A percentile compares a stretch with the other conserved stretches of the same genome.
These are phyloP conservation scores for Boletus subcaerulescens DNA, from an alignment of 768 basidiomycete genomes.

Conservation along the genomic window DNA sequence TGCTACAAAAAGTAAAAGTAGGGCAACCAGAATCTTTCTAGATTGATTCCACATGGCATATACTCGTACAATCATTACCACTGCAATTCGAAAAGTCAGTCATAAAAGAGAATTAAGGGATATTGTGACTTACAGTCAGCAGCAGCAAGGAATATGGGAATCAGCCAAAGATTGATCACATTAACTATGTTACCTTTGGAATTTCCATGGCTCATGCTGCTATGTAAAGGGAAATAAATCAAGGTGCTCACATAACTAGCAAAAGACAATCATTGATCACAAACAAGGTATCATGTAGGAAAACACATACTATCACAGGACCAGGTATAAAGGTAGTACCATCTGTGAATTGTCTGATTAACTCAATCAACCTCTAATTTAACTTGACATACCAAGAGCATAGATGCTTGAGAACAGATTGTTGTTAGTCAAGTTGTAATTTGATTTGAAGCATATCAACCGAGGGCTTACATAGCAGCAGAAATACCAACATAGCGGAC, in stretches of 20 bases:
- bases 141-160: background rate
- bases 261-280: background rate
- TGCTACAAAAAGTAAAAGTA: no score
- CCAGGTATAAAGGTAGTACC: background rate
- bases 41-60: no score
- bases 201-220: background rate
- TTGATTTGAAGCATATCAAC: no score
- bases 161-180: background rate
- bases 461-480: background rate
- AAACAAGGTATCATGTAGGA: background rate
- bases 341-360: background rate
- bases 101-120: no score
- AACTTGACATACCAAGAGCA: background rate
- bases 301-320: background rate
- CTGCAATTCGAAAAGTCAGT: no score
- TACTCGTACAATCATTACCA: no score
- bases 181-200: background rate
- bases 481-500: slow-evolving; percentile 3
- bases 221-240: no score
- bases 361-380: background rate
- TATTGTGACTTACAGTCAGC: background rate
- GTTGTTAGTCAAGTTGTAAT: background rate
- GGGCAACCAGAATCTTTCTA: no score
- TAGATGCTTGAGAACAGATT: background rate
- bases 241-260: background rate